A percentile compares a stretch with the other conserved stretches of the same genome.
Evolutionary conservation across 257 asterid species (phyloP).

Genomic region (Fraxinus pennsylvanica): DNA sequence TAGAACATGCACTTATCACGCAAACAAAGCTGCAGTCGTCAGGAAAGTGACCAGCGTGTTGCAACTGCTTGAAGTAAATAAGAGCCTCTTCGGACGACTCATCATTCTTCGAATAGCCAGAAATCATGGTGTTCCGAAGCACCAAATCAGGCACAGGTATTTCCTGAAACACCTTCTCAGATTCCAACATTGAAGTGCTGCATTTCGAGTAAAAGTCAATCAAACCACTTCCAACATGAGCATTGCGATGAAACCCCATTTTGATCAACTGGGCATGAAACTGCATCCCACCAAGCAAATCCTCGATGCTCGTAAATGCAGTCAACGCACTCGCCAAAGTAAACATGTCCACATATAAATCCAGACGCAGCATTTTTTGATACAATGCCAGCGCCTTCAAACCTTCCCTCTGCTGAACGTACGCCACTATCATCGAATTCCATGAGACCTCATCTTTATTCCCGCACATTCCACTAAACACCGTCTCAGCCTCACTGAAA

Average conservation of each 20-base stretch:
- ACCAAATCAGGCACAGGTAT: slow-evolving; percentile 58
- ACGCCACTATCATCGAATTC: slow-evolving; percentile 81
- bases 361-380: slow-evolving; percentile 53
- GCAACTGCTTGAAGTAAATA: slow-evolving; percentile 63
- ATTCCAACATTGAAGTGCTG: slow-evolving; percentile 35
- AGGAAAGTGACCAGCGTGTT: slow-evolving; percentile 55
- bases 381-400: slow-evolving; percentile 60
- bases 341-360: slow-evolving; percentile 56
- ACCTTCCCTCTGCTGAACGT: slow-evolving; percentile 63
- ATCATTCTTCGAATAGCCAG: slow-evolving; percentile 56
- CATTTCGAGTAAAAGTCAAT: slow-evolving; percentile 71
- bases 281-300: slow-evolving; percentile 70
- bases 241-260: slow-evolving; percentile 55
- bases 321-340: slow-evolving; percentile 75
- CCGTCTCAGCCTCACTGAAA: slow-evolving; percentile 45
- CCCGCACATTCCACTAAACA: slow-evolving; percentile 52
- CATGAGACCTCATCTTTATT: slow-evolving; percentile 75
- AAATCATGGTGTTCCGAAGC: slow-evolving; percentile 81
- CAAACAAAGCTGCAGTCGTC: slow-evolving; percentile 78
- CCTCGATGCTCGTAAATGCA: slow-evolving; percentile 64
- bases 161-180: slow-evolving; percentile 53
- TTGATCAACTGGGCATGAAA: slow-evolving; percentile 61
- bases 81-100: slow-evolving; percentile 65
- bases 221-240: slow-evolving; percentile 73
- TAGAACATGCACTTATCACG: slow-evolving; percentile 57